Conservation (phyloP, 1,139 yeast genomes). For the Hemisphaericaspora lyxosophila region DNA sequence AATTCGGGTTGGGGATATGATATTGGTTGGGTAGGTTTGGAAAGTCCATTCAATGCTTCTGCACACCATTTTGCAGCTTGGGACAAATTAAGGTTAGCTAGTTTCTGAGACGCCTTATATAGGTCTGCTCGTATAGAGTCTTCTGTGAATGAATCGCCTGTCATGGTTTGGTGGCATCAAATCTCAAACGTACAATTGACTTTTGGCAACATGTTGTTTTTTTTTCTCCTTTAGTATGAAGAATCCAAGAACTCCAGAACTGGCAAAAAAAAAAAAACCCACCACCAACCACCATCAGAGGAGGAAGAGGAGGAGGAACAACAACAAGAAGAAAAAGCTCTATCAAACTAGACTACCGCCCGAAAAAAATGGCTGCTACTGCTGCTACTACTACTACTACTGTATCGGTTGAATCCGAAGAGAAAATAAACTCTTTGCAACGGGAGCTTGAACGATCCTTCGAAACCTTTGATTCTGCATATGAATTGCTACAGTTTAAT, state of each 20-base stretch:
- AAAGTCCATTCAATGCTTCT: slow-evolving; percentile 63
- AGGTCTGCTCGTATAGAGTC: slow-evolving; percentile 22
- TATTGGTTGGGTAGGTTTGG: slow-evolving; percentile 10
- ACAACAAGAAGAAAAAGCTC: too few relatives aligned
- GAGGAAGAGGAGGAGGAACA: too few relatives aligned
- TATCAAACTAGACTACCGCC: too few relatives aligned
- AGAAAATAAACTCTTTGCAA: slow-evolving; percentile 4
- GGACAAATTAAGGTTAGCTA: slow-evolving; percentile 50
- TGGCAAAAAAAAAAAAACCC: not conserved
- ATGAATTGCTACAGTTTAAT: slow-evolving; percentile 14
- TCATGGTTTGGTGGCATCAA: slow-evolving; percentile 8
- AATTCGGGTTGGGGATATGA: slow-evolving; percentile 6
- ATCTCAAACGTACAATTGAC: not conserved
- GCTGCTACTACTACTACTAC: too few relatives aligned
- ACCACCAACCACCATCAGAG: not conserved
- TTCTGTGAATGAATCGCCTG: slow-evolving; percentile 8
- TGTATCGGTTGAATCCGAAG: too few relatives aligned
- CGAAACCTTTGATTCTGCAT: slow-evolving; percentile 17
- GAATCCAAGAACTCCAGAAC: too few relatives aligned
- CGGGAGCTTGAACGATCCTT: slow-evolving; percentile 8
- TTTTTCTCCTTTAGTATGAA: too few relatives aligned
- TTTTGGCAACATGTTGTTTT: slow-evolving; percentile 2
- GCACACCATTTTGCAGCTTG: slow-evolving; percentile 82
- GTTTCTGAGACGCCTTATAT: slow-evolving; percentile 24
- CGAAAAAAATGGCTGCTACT: too few relatives aligned